A percentile compares a stretch with the other conserved stretches of the same genome.
These are phyloP conservation scores for Ceratorhiza oryzae-sativae DNA, from an alignment of 1,284 basidiomycete species.

Conservation along the genomic window DNA sequence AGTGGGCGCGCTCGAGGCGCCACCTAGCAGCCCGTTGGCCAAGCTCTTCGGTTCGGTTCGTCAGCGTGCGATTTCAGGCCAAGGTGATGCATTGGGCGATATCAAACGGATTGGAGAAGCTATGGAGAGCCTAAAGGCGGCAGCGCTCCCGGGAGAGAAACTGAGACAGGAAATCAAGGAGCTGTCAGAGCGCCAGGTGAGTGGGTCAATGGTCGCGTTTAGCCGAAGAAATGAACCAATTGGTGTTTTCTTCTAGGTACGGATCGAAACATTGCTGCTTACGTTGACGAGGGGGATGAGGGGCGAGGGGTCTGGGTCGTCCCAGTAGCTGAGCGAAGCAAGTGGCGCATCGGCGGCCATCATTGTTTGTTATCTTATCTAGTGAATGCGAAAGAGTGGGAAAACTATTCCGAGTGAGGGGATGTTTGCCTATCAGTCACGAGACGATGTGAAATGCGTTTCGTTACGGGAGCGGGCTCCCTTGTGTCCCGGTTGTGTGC, in stretches of 20 bases:
- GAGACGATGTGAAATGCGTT: conserved; percentile 33
- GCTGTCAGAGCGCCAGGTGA: conserved; percentile 61
- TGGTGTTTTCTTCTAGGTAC: conserved; percentile 58
- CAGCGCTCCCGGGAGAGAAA: conserved; percentile 61
- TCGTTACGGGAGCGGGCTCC: conserved; percentile 21
- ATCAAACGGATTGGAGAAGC: conserved; percentile 64
- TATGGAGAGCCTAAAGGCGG: conserved; percentile 64
- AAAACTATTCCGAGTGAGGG: conserved; percentile 4
- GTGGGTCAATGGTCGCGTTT: conserved; percentile 44
- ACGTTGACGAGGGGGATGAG: conserved; percentile 58
- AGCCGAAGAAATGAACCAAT: background rate
- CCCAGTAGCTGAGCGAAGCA: background rate
- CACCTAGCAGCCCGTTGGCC: conserved; percentile 60
- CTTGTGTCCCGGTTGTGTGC: conserved; percentile 22
- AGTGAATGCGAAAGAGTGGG: conserved; percentile 30
- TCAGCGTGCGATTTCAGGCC: conserved; percentile 47
- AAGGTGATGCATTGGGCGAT: conserved; percentile 50
- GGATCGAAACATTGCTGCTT: conserved; percentile 73
- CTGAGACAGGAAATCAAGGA: conserved; percentile 82
- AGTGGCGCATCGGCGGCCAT: background rate
- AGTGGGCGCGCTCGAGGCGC: conserved; percentile 13
- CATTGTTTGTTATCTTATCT: conserved; percentile 5
- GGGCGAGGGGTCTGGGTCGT: conserved; percentile 49
- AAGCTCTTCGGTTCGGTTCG: conserved; percentile 56
- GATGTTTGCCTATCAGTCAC: conserved; percentile 31